Evolutionary conservation across 2,329 filamentous ascomycete species (phyloP), one percentile per base, ranked within the genome.

Genomic region (Daldinia sp.): DNA sequence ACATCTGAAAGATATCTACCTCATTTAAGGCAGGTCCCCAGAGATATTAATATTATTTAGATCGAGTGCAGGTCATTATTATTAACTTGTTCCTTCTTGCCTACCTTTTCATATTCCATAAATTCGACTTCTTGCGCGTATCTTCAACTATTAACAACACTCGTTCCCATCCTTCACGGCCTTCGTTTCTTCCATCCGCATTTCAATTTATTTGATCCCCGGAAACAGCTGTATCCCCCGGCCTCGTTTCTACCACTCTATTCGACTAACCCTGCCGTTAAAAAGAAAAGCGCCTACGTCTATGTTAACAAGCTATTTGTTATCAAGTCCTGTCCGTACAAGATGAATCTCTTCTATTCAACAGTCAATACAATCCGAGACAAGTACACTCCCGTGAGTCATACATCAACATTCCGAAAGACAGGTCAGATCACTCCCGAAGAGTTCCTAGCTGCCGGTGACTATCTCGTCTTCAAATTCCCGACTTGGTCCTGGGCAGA

Each of bases 391-490:
- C 94, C 94, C 37, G 90, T 97, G 73, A 89, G 88, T 62, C 90
- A 96, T 77, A 96, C 88, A 53, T 98, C 94, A 3, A 98, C 92
- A 68, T 99, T 99, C 80, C 92, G 94, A 72, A 86, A 87, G 72
- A 97, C 94, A 3, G 95, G 95, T 69, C 92, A 98, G 81, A 95
- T 99, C 79, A 98, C 94, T 0, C 94, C 94, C 15, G 94, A 97
- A 75, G 95, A 99, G 83, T 99, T 99, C 78, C 85, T 97, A 51
- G 90, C 91, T 3, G 95, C 95, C 3, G 95, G 95, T 72, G 95
- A 99, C 81, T 99, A 98, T 77, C 88, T 99, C 34, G 94, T 97
- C 74, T 97, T 96, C 88, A 98, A 97, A 82, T 99, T 99, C 80
- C 95, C 94, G 7, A 96, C 94, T 61, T 99, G 95, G 95, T 91